Percentiles rank a stretch among this genome's conserved stretches.
phyloP scores from a whole-genome alignment of 2,329 filamentous ascomycete species.

The Kalaharituber pfeilii region DNA sequence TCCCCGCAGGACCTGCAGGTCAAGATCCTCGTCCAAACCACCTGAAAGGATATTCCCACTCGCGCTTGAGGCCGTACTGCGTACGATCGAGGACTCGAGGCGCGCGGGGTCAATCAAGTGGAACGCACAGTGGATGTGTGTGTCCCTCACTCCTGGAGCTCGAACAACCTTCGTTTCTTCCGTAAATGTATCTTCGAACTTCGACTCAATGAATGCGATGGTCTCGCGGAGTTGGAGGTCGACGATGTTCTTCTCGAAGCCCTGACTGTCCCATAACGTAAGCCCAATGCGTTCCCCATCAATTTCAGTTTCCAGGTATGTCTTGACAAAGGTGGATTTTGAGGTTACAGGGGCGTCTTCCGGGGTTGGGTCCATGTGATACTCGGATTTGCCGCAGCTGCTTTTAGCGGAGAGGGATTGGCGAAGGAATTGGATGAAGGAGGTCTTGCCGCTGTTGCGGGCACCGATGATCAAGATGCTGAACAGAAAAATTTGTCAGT shows the following conservation, averaged over 20 bases:
- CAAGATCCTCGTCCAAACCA: conserved; percentile 69
- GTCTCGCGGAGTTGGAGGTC: conserved; percentile 88
- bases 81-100: conserved; percentile 63
- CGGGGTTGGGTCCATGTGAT: conserved; percentile 9
- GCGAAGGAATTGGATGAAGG: conserved; percentile 89
- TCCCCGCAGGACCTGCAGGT: conserved; percentile 71
- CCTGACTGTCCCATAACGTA: conserved; percentile 92
- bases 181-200: conserved; percentile 92
- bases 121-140: conserved; percentile 92
- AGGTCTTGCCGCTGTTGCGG: conserved; percentile 79
- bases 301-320: conserved; percentile 81
- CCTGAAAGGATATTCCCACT: conserved; percentile 34
- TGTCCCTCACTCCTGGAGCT: conserved; percentile 82
- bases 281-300: conserved; percentile 80
- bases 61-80: conserved; percentile 29
- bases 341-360: conserved; percentile 15
- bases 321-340: conserved; percentile 40
- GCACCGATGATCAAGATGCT: conserved; percentile 77
- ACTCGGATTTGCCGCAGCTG: conserved; percentile 24
- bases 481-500: neutral
- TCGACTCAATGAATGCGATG: conserved; percentile 82
- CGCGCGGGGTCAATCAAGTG: conserved; percentile 74
- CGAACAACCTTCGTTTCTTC: conserved; percentile 97
- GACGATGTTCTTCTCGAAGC: conserved; percentile 83
- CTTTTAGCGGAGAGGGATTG: conserved; percentile 66